Conservation (phyloP, 495 filamentous ascomycete genomes). For the Penicillium angulare region DNA sequence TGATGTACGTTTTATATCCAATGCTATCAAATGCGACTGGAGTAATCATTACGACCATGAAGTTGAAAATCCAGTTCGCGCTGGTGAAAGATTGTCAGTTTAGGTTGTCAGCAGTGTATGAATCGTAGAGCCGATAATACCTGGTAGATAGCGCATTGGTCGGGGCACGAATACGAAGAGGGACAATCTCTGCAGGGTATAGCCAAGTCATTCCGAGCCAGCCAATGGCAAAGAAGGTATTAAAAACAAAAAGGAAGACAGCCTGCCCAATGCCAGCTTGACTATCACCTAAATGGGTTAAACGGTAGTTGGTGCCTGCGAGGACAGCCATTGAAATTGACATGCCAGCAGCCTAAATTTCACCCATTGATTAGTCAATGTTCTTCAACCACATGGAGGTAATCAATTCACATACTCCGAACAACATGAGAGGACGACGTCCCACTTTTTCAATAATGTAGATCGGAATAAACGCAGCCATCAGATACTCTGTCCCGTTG, state of each 20-base stretch:
- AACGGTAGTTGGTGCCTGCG: conserved; percentile 39
- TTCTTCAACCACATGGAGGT: not conserved
- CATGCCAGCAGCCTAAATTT: conserved; percentile 51
- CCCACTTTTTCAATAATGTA: conserved; percentile 64
- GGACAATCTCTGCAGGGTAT: conserved; percentile 65
- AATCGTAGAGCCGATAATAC: not conserved
- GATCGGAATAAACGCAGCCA: conserved; percentile 65
- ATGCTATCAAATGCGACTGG: conserved; percentile 63
- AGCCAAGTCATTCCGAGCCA: conserved; percentile 73
- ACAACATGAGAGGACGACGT: conserved; percentile 64
- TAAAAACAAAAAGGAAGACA: conserved; percentile 58
- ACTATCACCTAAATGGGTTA: conserved; percentile 27
- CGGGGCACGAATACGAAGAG: conserved; percentile 23
- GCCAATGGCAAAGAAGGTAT: conserved; percentile 68
- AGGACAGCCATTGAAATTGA: conserved; percentile 61
- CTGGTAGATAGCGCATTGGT: conserved; percentile 18
- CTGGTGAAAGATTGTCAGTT: conserved; percentile 4
- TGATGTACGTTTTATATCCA: conserved; percentile 65
- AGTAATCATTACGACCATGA: conserved; percentile 62
- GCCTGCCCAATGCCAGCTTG: conserved; percentile 44
- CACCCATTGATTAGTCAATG: not conserved
- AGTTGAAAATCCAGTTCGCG: conserved; percentile 31
- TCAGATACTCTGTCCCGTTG: conserved; percentile 66
- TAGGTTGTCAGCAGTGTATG: not conserved
- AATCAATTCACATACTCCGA: conserved; percentile 43